Conservation (phyloP, 768 basidiomycete genomes). For the Paxillus rubicundulus region DNA sequence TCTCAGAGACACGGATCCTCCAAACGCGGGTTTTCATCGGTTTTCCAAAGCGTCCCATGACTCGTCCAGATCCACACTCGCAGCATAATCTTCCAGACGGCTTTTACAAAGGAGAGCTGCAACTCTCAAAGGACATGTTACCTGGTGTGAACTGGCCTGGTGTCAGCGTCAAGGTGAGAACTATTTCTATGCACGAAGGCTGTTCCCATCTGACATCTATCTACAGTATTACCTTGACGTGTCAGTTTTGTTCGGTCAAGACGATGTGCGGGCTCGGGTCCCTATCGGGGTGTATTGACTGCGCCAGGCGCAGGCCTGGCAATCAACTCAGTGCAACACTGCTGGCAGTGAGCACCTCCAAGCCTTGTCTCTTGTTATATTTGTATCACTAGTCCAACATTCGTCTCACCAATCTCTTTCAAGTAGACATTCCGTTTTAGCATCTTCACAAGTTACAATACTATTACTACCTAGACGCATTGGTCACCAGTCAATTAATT, state of each 20-base stretch:
- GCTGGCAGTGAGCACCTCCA: not conserved
- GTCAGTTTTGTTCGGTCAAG: constrained; percentile 62
- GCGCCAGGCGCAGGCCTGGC: not conserved
- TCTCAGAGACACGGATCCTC: constrained; percentile 25
- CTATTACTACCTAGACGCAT: no score
- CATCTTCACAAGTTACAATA: no score
- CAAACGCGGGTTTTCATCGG: constrained; percentile 53
- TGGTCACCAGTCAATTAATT: no score
- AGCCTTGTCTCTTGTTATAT: not conserved
- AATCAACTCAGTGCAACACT: no score
- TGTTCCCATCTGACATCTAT: constrained; percentile 4
- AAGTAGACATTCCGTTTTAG: constrained; percentile 1
- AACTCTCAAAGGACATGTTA: constrained; percentile 55
- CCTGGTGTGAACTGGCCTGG: constrained; percentile 68
- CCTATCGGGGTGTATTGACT: constrained; percentile 55
- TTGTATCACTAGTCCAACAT: not conserved
- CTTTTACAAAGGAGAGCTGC: constrained; percentile 57
- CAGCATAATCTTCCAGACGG: constrained; percentile 62
- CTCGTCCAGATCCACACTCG: constrained; percentile 40
- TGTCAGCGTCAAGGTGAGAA: constrained; percentile 60
- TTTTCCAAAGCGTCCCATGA: constrained; percentile 64
- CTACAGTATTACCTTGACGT: constrained; percentile 71
- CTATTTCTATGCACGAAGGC: constrained; percentile 8
- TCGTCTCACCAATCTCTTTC: not conserved
- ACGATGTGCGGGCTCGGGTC: constrained; percentile 58